Evolutionary conservation across 345 rosid genomes (phyloP).

Genomic region (Sapria himalayana): DNA sequence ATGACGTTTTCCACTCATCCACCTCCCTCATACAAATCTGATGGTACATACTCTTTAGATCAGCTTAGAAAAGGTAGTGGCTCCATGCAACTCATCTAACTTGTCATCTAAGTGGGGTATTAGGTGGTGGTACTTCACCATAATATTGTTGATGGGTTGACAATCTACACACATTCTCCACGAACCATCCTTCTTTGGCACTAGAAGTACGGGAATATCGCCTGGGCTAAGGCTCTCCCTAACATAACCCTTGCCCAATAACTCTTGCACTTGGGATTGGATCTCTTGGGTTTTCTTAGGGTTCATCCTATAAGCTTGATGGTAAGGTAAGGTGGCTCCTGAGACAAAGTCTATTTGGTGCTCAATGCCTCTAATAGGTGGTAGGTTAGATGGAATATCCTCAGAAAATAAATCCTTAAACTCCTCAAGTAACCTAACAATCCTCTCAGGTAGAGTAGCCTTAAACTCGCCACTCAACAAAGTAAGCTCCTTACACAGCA

Average conservation of each 20-base stretch:
- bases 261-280: not conserved
- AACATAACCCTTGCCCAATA: not conserved
- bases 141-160: not conserved
- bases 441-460: too few relatives aligned
- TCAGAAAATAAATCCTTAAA: not conserved
- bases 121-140: not conserved
- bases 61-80: not conserved
- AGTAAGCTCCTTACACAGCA: too few relatives aligned
- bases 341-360: not conserved
- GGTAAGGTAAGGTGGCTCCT: not conserved
- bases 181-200: slow-evolving; percentile 2
- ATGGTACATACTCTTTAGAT: not conserved
- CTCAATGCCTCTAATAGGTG: not conserved
- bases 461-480: too few relatives aligned
- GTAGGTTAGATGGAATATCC: not conserved
- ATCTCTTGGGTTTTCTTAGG: not conserved
- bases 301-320: not conserved
- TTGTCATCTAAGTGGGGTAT: not conserved
- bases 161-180: not conserved
- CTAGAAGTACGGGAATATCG: not conserved
- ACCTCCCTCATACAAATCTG: not conserved
- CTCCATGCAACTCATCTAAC: not conserved
- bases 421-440: slow-evolving; percentile 1
- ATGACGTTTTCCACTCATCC: not conserved
- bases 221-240: not conserved